These are phyloP conservation scores for Wallacemonas rigidus DNA, from an alignment of 208 protist species.

Conservation along the genomic window DNA sequence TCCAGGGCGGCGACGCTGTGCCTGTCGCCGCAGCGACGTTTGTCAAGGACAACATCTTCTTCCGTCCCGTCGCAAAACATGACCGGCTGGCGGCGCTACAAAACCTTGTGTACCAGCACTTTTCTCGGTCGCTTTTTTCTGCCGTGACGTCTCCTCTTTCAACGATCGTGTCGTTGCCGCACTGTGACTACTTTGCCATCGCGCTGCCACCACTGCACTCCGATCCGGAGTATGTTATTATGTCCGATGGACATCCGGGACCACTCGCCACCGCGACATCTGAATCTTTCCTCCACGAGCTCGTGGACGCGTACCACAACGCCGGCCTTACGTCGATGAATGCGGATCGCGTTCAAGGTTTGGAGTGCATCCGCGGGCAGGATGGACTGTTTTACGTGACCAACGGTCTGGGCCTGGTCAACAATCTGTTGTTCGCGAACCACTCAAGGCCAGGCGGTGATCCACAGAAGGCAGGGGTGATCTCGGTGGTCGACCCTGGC, in stretches of 20 bases:
- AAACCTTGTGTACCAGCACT: slow-evolving; percentile 25
- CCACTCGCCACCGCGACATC: neutral
- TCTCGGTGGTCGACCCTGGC: neutral
- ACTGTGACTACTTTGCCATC: slow-evolving; percentile 43
- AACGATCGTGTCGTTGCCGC: slow-evolving; percentile 26
- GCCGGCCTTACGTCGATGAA: slow-evolving; percentile 15
- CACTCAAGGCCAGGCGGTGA: neutral
- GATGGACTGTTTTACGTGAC: slow-evolving; percentile 57
- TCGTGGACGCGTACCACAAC: slow-evolving; percentile 18
- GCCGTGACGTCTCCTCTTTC: slow-evolving; percentile 38
- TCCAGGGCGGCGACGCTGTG: neutral
- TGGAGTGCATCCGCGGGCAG: slow-evolving; percentile 44
- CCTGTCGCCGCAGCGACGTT: slow-evolving; percentile 32
- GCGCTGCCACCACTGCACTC: slow-evolving; percentile 51
- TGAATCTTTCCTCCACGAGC: slow-evolving; percentile 20
- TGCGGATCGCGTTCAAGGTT: slow-evolving; percentile 20
- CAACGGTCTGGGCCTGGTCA: slow-evolving; percentile 48
- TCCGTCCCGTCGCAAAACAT: slow-evolving; percentile 35
- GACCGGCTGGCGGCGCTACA: slow-evolving; percentile 34
- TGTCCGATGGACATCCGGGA: slow-evolving; percentile 27
- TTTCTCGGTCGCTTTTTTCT: slow-evolving; percentile 23
- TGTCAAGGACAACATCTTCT: slow-evolving; percentile 52
- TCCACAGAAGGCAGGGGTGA: neutral
- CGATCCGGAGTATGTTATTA: slow-evolving; percentile 39
- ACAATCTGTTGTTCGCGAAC: slow-evolving; percentile 14